phyloP scores from a whole-genome alignment of 2,329 filamentous ascomycete species.

The Xylariaceae sp. region DNA sequence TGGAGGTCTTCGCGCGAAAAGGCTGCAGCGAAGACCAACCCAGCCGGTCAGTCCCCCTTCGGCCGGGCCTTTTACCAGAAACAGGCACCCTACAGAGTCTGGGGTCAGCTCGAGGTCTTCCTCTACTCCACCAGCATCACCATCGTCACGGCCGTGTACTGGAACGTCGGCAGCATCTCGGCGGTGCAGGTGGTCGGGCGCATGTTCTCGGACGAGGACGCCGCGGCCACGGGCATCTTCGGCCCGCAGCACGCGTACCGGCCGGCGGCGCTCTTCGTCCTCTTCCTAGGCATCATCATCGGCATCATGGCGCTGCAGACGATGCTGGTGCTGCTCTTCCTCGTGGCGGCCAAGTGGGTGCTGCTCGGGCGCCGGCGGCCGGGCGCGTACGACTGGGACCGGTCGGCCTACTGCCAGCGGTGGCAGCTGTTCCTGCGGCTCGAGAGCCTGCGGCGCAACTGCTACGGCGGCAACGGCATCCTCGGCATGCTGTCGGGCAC shows the following conservation, averaged over 20 bases:
- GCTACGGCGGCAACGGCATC: conserved; percentile 42
- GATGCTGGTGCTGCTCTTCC: conserved; percentile 32
- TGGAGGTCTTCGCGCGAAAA: too few species aligned
- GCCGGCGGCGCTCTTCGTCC: conserved; percentile 26
- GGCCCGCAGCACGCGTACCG: not conserved
- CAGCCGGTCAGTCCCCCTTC: conserved; percentile 42
- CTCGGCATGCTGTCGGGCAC: conserved; percentile 47
- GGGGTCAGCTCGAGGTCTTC: conserved; percentile 39
- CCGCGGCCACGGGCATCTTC: conserved; percentile 3
- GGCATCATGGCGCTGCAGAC: conserved; percentile 35
- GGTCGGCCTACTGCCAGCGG: conserved; percentile 47
- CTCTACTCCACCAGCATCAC: conserved; percentile 40
- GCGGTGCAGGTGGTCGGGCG: conserved; percentile 34
- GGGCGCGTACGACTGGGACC: conserved; percentile 52
- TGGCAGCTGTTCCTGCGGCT: conserved; percentile 49
- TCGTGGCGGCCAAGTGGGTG: conserved; percentile 43
- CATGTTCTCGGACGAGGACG: conserved; percentile 11
- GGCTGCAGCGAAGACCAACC: too few species aligned
- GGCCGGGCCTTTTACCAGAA: conserved; percentile 48
- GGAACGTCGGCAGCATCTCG: conserved; percentile 41
- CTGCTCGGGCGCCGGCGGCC: conserved; percentile 41
- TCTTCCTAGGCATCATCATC: conserved; percentile 33
- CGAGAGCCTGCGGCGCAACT: conserved; percentile 41
- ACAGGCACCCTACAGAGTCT: conserved; percentile 42
- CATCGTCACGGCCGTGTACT: conserved; percentile 40